A percentile compares a stretch with the other conserved stretches of the same genome.
These are phyloP conservation scores for grape (Vitis vinifera) DNA, from an alignment of 164 flowering plant species.

Conservation along the genomic window DNA sequence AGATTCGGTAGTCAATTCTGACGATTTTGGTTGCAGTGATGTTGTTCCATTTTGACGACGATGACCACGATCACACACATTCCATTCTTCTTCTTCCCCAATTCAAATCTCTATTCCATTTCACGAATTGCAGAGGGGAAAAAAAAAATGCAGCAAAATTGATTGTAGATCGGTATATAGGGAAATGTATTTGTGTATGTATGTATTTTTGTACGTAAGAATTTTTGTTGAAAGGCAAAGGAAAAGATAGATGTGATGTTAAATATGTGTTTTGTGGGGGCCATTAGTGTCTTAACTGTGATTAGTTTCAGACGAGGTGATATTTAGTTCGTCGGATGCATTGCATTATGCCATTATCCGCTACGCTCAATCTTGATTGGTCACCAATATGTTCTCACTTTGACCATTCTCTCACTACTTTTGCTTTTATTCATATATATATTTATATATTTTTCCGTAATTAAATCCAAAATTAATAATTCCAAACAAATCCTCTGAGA, in stretches of 20 bases:
- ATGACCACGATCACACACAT: too few species aligned
- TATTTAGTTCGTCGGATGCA: not conserved
- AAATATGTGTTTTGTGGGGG: not conserved
- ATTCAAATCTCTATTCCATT: not conserved
- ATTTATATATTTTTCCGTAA: too few species aligned
- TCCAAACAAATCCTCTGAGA: too few species aligned
- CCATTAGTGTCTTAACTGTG: too few species aligned
- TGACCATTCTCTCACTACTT: too few species aligned
- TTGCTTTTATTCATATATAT: too few species aligned
- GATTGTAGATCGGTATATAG: slow-evolving; percentile 22
- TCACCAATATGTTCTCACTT: too few species aligned
- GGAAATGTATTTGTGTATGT: slow-evolving; percentile 25
- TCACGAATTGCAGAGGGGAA: not conserved
- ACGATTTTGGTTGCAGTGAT: slow-evolving; percentile 73
- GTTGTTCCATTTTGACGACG: slow-evolving; percentile 53
- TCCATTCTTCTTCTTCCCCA: slow-evolving; percentile 1
- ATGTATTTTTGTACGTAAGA: slow-evolving; percentile 29
- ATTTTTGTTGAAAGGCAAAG: slow-evolving; percentile 15
- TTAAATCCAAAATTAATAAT: too few species aligned
- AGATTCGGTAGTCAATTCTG: slow-evolving; percentile 57
- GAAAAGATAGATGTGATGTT: slow-evolving; percentile 4
- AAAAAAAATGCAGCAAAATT: not conserved
- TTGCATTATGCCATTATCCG: too few species aligned
- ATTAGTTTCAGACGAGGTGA: not conserved
- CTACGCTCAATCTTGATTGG: too few species aligned